Conservation (phyloP, 2,329 filamentous ascomycete genomes). For the Grosmannia serpens region DNA sequence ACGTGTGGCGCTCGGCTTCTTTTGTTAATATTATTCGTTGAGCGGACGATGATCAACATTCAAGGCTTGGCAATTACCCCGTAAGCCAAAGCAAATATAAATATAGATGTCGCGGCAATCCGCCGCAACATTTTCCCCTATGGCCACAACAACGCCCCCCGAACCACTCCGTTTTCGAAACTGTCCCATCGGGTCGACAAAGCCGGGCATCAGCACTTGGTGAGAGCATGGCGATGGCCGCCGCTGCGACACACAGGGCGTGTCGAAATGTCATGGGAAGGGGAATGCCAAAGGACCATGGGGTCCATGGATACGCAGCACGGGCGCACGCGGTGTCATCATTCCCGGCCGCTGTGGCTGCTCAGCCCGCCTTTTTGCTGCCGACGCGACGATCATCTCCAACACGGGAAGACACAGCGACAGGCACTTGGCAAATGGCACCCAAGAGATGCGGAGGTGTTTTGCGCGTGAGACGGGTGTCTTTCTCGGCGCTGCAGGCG, state of each 20-base stretch:
- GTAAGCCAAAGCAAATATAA: not conserved
- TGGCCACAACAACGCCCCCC: not conserved
- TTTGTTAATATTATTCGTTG: not conserved
- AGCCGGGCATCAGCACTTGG: not conserved
- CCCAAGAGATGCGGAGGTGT: not conserved
- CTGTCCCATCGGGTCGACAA: not conserved
- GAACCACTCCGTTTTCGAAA: not conserved
- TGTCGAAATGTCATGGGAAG: not conserved
- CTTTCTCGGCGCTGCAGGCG: too few species aligned
- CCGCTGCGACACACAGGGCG: not conserved
- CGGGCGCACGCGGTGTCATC: not conserved
- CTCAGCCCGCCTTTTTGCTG: not conserved
- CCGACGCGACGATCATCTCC: not conserved
- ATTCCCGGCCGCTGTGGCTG: not conserved
- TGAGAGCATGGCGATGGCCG: not conserved
- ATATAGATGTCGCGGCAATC: not conserved
- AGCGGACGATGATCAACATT: too few species aligned
- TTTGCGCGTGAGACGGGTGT: not conserved
- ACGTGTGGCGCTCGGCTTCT: not conserved
- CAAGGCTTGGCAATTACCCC: not conserved
- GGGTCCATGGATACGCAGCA: not conserved
- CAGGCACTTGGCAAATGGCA: too few species aligned
- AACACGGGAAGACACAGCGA: too few species aligned
- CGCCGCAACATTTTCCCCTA: not conserved
- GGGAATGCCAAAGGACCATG: not conserved